phyloP scores from a whole-genome alignment of 148 eudicot genomes.

The Drosera capensis region DNA sequence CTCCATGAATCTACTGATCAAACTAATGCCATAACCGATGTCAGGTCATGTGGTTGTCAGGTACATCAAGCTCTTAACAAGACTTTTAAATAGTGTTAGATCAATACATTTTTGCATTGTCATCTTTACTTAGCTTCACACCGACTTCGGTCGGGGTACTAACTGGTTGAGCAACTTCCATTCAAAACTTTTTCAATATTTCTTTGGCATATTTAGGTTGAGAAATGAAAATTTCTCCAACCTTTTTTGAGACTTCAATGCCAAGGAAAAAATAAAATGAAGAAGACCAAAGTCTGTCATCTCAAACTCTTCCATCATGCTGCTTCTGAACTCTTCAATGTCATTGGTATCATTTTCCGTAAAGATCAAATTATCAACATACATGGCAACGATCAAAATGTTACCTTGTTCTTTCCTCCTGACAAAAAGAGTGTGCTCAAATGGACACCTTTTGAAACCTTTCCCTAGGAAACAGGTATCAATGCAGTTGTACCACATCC shows the following conservation, averaged over 20 bases:
- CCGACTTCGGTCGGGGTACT: not conserved
- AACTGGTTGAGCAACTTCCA: not conserved
- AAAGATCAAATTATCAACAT: not conserved
- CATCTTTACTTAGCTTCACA: not conserved
- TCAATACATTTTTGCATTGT: not conserved
- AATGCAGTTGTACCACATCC: not conserved
- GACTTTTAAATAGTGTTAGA: not conserved
- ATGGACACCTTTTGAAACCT: not conserved
- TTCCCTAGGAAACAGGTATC: not conserved
- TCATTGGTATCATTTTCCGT: not conserved
- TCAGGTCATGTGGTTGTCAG: too few relatives aligned
- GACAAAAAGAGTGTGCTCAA: not conserved
- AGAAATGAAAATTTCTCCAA: not conserved
- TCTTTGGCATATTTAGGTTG: not conserved
- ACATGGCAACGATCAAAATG: not conserved
- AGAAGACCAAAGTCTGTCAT: too few relatives aligned
- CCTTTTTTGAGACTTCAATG: not conserved
- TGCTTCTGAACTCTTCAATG: not conserved
- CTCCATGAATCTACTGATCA: conserved; percentile 1
- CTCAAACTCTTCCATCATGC: not conserved
- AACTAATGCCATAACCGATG: not conserved
- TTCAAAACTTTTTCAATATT: not conserved
- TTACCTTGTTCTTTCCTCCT: not conserved
- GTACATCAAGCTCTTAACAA: too few relatives aligned
- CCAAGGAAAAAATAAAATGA: not conserved